phyloP scores from a whole-genome alignment of 257 asterid genomes.

The Vinca minor region DNA sequence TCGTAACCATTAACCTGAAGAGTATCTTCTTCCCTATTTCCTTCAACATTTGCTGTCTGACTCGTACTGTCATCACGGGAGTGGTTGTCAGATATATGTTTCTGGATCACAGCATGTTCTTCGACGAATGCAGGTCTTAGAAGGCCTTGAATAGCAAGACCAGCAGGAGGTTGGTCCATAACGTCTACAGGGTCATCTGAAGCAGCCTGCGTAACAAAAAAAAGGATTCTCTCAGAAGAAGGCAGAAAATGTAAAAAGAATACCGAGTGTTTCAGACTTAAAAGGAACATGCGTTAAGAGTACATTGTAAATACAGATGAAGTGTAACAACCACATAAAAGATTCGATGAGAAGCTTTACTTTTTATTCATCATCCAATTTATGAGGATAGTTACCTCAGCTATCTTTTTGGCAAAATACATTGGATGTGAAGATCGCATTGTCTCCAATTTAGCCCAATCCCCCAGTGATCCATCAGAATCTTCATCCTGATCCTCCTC shows the following conservation, averaged over 20 bases:
- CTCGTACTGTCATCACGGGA: conserved; percentile 26
- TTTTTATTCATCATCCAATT: too few relatives aligned
- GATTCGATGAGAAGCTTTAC: neutral
- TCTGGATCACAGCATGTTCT: conserved; percentile 71
- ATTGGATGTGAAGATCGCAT: conserved; percentile 96
- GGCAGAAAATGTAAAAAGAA: too few relatives aligned
- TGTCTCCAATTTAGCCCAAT: conserved; percentile 94
- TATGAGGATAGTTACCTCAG: conserved; percentile 48
- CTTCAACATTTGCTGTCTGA: conserved; percentile 25
- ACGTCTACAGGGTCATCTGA: conserved; percentile 79
- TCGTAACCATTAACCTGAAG: conserved; percentile 55
- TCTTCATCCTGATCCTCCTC: conserved; percentile 69
- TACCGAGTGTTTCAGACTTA: neutral
- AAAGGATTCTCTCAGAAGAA: too few relatives aligned
- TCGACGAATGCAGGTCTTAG: conserved; percentile 85
- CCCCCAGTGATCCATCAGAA: conserved; percentile 77
- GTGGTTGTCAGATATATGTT: conserved; percentile 49
- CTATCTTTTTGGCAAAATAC: conserved; percentile 72
- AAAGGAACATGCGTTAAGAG: neutral
- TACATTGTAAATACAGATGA: neutral
- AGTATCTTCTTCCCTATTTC: conserved; percentile 36
- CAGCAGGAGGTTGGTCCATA: conserved; percentile 92
- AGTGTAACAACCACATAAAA: neutral
- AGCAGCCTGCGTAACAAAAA: conserved; percentile 46
- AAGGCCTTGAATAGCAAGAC: conserved; percentile 86